Percentiles rank a stretch among this genome's conserved stretches.
phyloP scores from a whole-genome alignment of 345 rosid genomes.

The Moringa oleifera region DNA sequence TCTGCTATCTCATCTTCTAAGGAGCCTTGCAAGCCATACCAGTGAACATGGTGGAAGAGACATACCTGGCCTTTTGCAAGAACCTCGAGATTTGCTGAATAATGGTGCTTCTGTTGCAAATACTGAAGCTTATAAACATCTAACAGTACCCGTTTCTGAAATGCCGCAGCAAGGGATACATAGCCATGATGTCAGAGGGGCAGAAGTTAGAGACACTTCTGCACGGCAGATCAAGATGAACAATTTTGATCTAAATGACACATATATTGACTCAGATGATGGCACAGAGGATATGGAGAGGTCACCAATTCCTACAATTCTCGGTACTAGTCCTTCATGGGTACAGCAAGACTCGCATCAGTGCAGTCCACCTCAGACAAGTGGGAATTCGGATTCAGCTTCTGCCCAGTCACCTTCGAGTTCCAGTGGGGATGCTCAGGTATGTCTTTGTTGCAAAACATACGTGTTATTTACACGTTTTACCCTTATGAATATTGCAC shows the following conservation, averaged over 20 bases:
- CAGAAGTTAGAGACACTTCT: constrained; percentile 38
- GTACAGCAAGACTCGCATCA: constrained; percentile 71
- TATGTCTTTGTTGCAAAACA: constrained; percentile 19
- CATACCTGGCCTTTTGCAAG: constrained; percentile 58
- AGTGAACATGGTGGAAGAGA: constrained; percentile 59
- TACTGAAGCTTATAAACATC: constrained; percentile 47
- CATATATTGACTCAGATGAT: constrained; percentile 77
- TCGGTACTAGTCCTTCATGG: constrained; percentile 72
- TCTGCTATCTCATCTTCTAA: constrained; percentile 71
- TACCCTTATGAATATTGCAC: neutral
- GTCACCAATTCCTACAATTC: constrained; percentile 56
- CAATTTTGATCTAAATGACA: constrained; percentile 90
- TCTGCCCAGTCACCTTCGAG: constrained; percentile 97
- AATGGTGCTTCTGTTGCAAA: constrained; percentile 30
- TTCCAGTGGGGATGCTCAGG: constrained; percentile 90
- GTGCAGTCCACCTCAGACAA: constrained; percentile 95
- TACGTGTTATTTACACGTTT: neutral
- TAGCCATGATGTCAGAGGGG: constrained; percentile 25
- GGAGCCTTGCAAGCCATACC: constrained; percentile 61
- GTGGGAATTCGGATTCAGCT: constrained; percentile 94
- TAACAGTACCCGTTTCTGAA: constrained; percentile 30
- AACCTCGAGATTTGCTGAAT: constrained; percentile 47
- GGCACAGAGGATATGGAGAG: constrained; percentile 73
- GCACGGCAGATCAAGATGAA: constrained; percentile 54
- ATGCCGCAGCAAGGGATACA: constrained; percentile 37